Conservation (phyloP, 441 rosid species). For the Erysimum cheiri region DNA sequence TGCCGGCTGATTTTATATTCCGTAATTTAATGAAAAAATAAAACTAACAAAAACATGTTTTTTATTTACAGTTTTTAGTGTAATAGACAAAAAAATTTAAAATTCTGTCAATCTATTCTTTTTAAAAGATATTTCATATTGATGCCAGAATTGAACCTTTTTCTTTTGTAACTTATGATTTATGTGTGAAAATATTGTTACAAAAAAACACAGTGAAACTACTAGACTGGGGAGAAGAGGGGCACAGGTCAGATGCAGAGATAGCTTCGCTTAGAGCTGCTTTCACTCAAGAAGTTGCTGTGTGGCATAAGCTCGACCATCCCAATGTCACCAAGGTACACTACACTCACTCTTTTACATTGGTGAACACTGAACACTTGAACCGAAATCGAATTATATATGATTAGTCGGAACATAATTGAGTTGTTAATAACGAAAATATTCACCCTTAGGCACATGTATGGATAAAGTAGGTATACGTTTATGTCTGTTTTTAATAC, state of each 20-base stretch:
- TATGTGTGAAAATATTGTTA: slow-evolving; percentile 9
- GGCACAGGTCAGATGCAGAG: slow-evolving; percentile 74
- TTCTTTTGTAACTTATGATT: neutral
- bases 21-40: neutral
- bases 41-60: neutral
- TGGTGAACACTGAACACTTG: neutral
- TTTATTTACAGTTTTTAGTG: neutral
- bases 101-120: neutral
- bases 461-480: slow-evolving; percentile 11
- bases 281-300: slow-evolving; percentile 76
- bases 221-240: slow-evolving; percentile 83
- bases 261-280: slow-evolving; percentile 76
- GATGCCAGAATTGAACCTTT: too few relatives aligned
- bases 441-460: slow-evolving; percentile 13
- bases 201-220: slow-evolving; percentile 57
- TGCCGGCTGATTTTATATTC: neutral
- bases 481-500: slow-evolving; percentile 15
- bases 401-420: neutral
- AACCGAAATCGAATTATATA: neutral
- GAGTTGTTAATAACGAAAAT: neutral
- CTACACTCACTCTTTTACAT: neutral
- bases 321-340: slow-evolving; percentile 74
- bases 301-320: slow-evolving; percentile 84
- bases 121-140: too few relatives aligned
- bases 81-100: neutral